Evolutionary conservation across 1,139 yeast genomes (phyloP).

Genomic region (Hyphopichia pseudoburtonii): DNA sequence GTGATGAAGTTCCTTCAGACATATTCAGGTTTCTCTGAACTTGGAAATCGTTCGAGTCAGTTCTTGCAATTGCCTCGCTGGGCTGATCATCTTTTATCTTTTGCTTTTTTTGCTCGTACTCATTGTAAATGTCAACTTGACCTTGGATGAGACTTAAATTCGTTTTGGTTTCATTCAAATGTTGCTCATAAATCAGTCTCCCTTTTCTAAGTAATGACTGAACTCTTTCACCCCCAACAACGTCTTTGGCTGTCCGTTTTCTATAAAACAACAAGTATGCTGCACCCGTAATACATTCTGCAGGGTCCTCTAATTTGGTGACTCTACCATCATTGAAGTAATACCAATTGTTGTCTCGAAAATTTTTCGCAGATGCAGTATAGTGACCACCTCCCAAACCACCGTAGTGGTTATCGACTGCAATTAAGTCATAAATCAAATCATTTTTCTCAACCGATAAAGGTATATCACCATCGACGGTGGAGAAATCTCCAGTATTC

Average conservation of each 20-base stretch:
- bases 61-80: no score
- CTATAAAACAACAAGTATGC: slow-evolving; percentile 89
- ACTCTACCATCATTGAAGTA: slow-evolving; percentile 88
- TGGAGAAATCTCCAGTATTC: slow-evolving; percentile 28
- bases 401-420: slow-evolving; percentile 94
- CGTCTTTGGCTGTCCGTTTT: slow-evolving; percentile 39
- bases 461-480: slow-evolving; percentile 4
- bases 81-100: no score
- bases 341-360: slow-evolving; percentile 79
- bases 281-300: slow-evolving; percentile 67
- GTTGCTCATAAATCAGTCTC: slow-evolving; percentile 15
- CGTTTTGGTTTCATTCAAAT: slow-evolving; percentile 12
- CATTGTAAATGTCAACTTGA: slow-evolving; percentile 14
- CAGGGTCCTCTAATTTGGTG: slow-evolving; percentile 54
- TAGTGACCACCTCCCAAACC: slow-evolving; percentile 98
- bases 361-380: slow-evolving; percentile 85
- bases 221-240: slow-evolving; percentile 39
- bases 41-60: no score
- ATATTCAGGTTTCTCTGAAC: no score
- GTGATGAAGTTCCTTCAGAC: not conserved
- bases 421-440: slow-evolving; percentile 75
- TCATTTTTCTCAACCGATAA: slow-evolving; percentile 12
- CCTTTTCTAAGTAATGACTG: slow-evolving; percentile 26
- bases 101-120: slow-evolving; percentile 6
- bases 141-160: slow-evolving; percentile 13